Evolutionary conservation across 208 protist genomes (phyloP).

Genomic region (Lotmaria passim): DNA sequence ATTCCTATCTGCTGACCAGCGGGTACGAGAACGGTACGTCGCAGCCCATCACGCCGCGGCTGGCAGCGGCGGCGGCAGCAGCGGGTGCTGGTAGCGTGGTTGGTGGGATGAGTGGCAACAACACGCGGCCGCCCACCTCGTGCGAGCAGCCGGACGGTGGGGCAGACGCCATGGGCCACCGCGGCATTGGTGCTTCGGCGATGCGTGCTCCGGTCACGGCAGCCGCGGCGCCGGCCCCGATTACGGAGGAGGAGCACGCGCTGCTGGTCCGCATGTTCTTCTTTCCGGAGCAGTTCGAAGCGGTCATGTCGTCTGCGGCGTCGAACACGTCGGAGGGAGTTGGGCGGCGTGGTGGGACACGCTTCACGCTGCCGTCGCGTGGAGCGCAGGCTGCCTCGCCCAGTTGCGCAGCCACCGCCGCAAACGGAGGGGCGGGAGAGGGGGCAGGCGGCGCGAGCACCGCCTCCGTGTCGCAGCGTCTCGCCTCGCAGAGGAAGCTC

Average conservation of each 20-base stretch:
- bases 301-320: not conserved
- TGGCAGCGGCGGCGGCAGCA: not conserved
- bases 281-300: conserved; percentile 48
- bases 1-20: not conserved
- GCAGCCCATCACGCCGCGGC: not conserved
- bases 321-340: not conserved
- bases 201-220: not conserved
- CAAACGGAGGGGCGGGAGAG: not conserved
- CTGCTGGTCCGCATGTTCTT: conserved; percentile 63
- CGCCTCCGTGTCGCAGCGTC: not conserved
- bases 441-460: conserved; percentile 3
- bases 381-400: conserved; percentile 3
- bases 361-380: conserved; percentile 7
- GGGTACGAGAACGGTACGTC: not conserved
- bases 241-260: conserved; percentile 61
- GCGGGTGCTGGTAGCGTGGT: not conserved
- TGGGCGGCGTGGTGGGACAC: not conserved
- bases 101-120: not conserved
- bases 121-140: not conserved
- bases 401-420: not conserved
- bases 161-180: not conserved
- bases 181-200: not conserved
- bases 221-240: conserved; percentile 12
- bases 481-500: not conserved
- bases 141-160: not conserved